Evolutionary conservation across 2,329 filamentous ascomycete species (phyloP), one percentile per base, ranked within the genome.

Genomic region (Fusarium euwallaceae): DNA sequence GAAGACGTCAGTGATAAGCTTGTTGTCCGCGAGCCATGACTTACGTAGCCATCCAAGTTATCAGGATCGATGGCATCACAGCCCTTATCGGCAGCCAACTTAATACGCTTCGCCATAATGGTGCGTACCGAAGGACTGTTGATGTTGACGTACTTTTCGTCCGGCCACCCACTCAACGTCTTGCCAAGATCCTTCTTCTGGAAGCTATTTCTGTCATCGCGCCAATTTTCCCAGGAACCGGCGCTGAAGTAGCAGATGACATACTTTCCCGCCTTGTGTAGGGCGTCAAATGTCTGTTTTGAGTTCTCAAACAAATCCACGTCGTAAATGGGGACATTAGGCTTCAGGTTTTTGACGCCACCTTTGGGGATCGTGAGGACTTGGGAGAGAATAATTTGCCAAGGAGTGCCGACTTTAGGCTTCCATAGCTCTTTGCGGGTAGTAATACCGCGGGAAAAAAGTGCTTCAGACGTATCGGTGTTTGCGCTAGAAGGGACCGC

Each of bases 211-310:
- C 86, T 85, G 78, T 94, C 93, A 1, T 86, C 82, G 5, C 92
- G 87, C 84, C 87, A 90, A 62, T 90, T 80, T 81, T 95, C 93
- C 75, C 88, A 93, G 7, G 89, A 92, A 1, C 93, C 93, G 0
- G 91, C 92, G 63, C 90, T 92, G 83, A 94, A 94, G 83, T 95
- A 95, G 84, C 93, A 95, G 68, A 94, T 91, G 64, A 94, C 89
- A 70, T 88, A 90, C 78, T 89, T 89, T 12, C 87, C 88, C 6
- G 83, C 80, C 59, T 88, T 89, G 66, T 87, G 84, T 80, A 92
- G 90, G 14, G 91, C 84, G 70, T 90, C 86, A 66, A 93, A 79
- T 2, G 80, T 81, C 20, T 72, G 61, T 3, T 67, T 71, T 29
- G 78, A 61, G 75, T 84, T 91, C 79, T 92, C 91, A 80, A 88